Evolutionary conservation across 2,329 filamentous ascomycete genomes (phyloP), one percentile per base, ranked within the genome.

Genomic region (Cyphellophora europaea): DNA sequence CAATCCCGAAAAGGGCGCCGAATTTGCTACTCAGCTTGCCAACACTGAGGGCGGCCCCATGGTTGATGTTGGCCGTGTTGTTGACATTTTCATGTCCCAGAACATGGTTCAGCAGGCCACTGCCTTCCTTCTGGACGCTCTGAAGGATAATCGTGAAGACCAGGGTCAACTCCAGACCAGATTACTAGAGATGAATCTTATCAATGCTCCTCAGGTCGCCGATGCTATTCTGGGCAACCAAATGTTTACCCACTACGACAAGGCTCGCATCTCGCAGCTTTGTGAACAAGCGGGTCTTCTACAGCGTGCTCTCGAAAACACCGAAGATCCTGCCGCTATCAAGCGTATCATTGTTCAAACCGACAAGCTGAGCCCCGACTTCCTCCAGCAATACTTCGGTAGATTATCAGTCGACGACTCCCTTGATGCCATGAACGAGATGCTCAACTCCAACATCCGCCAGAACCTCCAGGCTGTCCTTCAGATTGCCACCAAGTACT

Each of bases 201-300:
- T 93, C 62, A 93, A 94, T 49, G 93, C 91, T 2, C 91, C 91
- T 33, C 91, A 96, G 60, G 93, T 98, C 36, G 91, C 93, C 3
- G 93, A 98, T 59, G 91, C 91, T 19, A 98, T 98, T 49, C 75
- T 98, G 27, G 85, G 89, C 47, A 98, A 98, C 53, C 86, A 96
- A 52, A 95, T 98, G 82, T 96, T 98, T 63, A 87, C 87, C 1
- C 78, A 98, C 64, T 98, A 94, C 54, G 91, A 98, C 64, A 93
- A 85, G 67, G 65, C 78, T 30, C 82, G 87, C 45, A 84, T 98
- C 59, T 85, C 89, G 15, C 75, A 81, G 47, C 74, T 98, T 36
- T 98, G 91, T 57, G 91, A 98, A 65, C 83, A 93, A 57, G 88
- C 88, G 34, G 87, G 88, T 34, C 75, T 98, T 36, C 73, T 74